Conservation (phyloP, 2,329 filamentous ascomycete species). For the Exophiala sideris region DNA sequence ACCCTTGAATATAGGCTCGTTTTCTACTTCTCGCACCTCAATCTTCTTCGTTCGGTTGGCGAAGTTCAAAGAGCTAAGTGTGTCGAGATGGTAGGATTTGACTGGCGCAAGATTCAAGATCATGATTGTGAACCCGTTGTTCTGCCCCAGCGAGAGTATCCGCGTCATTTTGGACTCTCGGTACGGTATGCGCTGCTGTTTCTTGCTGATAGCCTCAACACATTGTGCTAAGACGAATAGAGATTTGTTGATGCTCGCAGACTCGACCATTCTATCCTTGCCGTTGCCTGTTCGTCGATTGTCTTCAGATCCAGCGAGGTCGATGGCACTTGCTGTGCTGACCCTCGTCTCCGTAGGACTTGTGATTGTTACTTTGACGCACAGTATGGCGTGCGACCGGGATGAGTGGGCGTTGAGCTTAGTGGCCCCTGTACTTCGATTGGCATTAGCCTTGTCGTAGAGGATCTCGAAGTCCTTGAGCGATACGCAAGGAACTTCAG, state of each 20-base stretch:
- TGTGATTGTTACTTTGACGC: conserved; percentile 79
- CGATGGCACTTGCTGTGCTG: conserved; percentile 88
- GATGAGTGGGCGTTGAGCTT: conserved; percentile 90
- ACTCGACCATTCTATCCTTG: conserved; percentile 89
- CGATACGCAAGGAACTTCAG: conserved; percentile 75
- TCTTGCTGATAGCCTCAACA: conserved; percentile 85
- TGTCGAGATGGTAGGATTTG: conserved; percentile 91
- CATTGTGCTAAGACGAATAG: conserved; percentile 92
- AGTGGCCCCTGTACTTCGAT: conserved; percentile 82
- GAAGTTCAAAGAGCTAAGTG: conserved; percentile 88
- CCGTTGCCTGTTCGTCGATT: conserved; percentile 92
- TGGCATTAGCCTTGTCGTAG: conserved; percentile 89
- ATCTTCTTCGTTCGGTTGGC: conserved; percentile 95
- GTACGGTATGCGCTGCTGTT: conserved; percentile 76
- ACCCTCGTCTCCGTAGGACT: conserved; percentile 65
- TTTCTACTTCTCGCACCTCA: conserved; percentile 91
- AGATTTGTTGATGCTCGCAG: conserved; percentile 95
- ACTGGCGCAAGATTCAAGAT: conserved; percentile 89
- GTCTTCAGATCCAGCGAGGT: conserved; percentile 92
- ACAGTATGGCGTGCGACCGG: conserved; percentile 83
- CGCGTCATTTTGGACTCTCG: conserved; percentile 96
- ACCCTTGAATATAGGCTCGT: conserved; percentile 84
- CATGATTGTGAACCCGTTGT: conserved; percentile 94
- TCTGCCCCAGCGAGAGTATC: conserved; percentile 86
- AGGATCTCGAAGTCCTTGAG: conserved; percentile 86